Evolutionary conservation across 1,139 yeast species (phyloP).

Genomic region (Debaryomyces sp.): DNA sequence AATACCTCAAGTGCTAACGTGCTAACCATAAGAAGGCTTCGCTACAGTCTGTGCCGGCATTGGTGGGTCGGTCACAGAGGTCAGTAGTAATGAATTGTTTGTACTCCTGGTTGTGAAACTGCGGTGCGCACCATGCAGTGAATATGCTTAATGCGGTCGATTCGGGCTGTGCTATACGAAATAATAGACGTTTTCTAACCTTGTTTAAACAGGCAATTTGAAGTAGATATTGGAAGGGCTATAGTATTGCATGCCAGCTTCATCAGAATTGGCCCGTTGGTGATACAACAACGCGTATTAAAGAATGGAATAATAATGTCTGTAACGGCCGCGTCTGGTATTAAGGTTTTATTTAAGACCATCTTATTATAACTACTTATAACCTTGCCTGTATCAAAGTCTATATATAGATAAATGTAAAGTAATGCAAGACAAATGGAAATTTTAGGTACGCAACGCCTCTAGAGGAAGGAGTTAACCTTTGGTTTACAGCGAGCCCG

Average conservation of each 20-base stretch:
- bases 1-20: not conserved
- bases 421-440: not conserved
- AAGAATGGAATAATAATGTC: no score
- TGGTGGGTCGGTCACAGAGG: not conserved
- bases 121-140: constrained; percentile 1
- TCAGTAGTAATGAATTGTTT: not conserved
- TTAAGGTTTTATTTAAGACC: no score
- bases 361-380: no score
- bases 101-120: not conserved
- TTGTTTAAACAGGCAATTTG: not conserved
- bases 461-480: not conserved
- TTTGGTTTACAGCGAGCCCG: not conserved
- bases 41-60: not conserved
- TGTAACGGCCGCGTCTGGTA: not conserved
- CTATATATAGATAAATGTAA: not conserved
- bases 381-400: not conserved
- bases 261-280: not conserved
- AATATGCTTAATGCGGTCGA: not conserved
- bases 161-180: not conserved
- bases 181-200: not conserved
- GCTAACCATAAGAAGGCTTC: not conserved
- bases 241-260: not conserved
- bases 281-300: not conserved
- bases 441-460: not conserved
- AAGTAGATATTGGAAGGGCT: not conserved